Evolutionary conservation across 1,284 basidiomycete genomes (phyloP).

Genomic region (Puccinia hordei): DNA sequence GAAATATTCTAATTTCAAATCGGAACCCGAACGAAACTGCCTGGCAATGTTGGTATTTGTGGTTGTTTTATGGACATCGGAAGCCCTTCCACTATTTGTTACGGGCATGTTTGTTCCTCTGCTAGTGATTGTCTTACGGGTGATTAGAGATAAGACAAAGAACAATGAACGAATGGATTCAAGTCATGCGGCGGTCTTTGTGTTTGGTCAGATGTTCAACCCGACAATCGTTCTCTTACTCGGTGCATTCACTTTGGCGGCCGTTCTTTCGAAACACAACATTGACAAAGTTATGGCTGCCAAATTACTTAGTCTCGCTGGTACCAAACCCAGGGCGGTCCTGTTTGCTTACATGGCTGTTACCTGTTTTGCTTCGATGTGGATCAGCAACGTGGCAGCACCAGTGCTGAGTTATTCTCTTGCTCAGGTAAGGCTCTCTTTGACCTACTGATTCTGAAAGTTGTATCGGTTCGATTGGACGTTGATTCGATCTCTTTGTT

Average conservation of each 20-base stretch:
- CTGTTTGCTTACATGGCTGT: conserved; percentile 94
- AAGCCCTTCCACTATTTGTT: conserved; percentile 95
- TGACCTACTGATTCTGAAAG: neutral
- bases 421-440: conserved; percentile 64
- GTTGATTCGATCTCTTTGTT: neutral
- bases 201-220: conserved; percentile 69
- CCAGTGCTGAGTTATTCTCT: conserved; percentile 97
- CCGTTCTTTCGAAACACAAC: conserved; percentile 93
- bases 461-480: neutral
- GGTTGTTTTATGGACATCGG: conserved; percentile 93
- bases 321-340: conserved; percentile 80
- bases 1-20: conserved; percentile 67
- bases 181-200: conserved; percentile 76
- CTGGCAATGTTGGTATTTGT: conserved; percentile 87
- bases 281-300: conserved; percentile 89
- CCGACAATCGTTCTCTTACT: conserved; percentile 86
- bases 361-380: conserved; percentile 98
- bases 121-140: conserved; percentile 80
- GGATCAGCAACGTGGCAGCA: conserved; percentile 98
- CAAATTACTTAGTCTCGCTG: conserved; percentile 85
- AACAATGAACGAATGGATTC: conserved; percentile 67
- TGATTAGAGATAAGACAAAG: conserved; percentile 71
- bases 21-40: conserved; percentile 82
- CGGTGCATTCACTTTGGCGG: conserved; percentile 97
- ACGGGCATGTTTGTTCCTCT: conserved; percentile 88